phyloP scores from a whole-genome alignment of 148 eudicot species.

The Oxyria digyna region DNA sequence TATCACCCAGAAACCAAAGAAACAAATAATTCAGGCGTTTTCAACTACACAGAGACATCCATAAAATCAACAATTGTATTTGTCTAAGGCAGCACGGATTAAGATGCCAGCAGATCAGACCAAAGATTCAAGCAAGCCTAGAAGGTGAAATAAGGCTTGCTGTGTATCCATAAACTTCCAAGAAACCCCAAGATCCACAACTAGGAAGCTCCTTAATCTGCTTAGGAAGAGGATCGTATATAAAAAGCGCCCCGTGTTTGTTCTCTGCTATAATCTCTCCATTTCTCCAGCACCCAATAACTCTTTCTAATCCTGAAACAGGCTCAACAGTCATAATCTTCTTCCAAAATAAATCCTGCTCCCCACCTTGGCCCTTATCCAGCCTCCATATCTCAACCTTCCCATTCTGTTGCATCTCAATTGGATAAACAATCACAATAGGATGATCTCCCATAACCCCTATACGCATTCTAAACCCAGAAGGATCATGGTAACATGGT shows the following conservation, averaged over 20 bases:
- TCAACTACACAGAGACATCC: background rate
- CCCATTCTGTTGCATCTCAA: background rate
- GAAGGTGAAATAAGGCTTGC: conserved; percentile 12
- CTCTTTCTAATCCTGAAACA: conserved; percentile 6
- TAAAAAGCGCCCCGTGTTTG: conserved; percentile 6
- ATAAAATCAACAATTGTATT: background rate
- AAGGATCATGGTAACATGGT: background rate
- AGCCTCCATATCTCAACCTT: conserved; percentile 16
- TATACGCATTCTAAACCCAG: conserved; percentile 3
- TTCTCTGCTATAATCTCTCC: conserved; percentile 16
- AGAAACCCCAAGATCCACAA: conserved; percentile 12
- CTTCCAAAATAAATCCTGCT: conserved; percentile 8
- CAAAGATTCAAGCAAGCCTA: conserved; percentile 3
- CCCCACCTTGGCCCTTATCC: conserved; percentile 9
- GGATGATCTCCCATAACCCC: conserved; percentile 12
- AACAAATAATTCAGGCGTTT: background rate
- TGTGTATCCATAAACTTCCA: conserved; percentile 18
- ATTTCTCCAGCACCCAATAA: conserved; percentile 15
- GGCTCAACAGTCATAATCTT: conserved; percentile 8
- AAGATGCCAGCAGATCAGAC: background rate
- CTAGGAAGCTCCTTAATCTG: conserved; percentile 11
- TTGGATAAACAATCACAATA: conserved; percentile 9
- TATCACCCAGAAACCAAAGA: background rate
- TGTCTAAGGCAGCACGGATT: background rate
- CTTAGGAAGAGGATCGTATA: conserved; percentile 15